Evolutionary conservation across 202 grass and related monocot species (phyloP), one percentile per base, ranked within the genome.

Genomic region (Tripidium arundinaceum): DNA sequence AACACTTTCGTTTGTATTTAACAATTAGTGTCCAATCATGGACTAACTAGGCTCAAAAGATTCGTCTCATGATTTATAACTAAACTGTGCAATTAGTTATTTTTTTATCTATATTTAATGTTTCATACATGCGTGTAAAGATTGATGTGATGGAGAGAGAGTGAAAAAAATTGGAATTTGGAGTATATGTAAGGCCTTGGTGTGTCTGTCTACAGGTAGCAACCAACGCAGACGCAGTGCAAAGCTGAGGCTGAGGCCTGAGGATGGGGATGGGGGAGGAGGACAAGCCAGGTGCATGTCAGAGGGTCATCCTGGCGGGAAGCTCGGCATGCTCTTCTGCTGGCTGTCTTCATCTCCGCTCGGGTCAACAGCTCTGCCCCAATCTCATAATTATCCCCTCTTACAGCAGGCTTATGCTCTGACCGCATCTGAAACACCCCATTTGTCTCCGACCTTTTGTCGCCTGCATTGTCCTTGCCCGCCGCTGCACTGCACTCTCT

Each of bases 391-490:
- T 89, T 86, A 75, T 86, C 83, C 74, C 74, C 88, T 83, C 50
- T 68, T 22, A 79, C 63, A 24, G 38, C 83, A 82, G 84, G 81
- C 90, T 86, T 79, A 89, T 83, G 83, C 83, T 76, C 73, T 89
- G 83, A 39, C 74, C 79, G n/a, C 74, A 33, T 86, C 79, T 79
- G 87, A 86, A 82, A 57, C 83, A 62, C 68, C 68, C 81, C 69
- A 55, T 75, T 89, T 86, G 87, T 89, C 83, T 63, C 87, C 79
- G 36, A 89, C 83, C 87, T 37, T 86, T 86, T 89, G 87, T 86
- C 79, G 79, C 79, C 83, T 72, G 42, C 42, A 57, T 26, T 25
- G 66, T 3, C 65, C n/a, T 31, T 65, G 34, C 64, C 8, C 47
- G 29, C 29, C 29, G 29, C 29, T 31, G 29, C 29, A 31, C 29